phyloP scores from a whole-genome alignment of 306 rosid genomes.

The Sicyos edulis region DNA sequence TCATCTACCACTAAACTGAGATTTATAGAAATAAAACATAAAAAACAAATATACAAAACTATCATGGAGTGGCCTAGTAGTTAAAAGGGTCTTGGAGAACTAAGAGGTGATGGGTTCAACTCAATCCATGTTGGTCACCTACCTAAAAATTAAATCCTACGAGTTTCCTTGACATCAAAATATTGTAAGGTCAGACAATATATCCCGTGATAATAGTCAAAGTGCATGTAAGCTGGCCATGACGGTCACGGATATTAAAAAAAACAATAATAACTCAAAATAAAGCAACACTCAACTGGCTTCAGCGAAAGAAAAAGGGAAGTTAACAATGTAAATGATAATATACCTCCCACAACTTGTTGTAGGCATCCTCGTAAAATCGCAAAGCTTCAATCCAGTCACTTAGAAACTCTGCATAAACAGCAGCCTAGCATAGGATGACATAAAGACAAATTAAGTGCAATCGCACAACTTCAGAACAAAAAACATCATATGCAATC shows the following conservation, averaged over 20 bases:
- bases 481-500: background rate
- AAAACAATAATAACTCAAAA: background rate
- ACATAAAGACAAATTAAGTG: constrained; percentile 35
- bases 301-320: background rate
- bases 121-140: too few relatives aligned
- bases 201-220: too few relatives aligned
- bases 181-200: too few relatives aligned
- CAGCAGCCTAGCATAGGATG: constrained; percentile 72
- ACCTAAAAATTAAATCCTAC: too few relatives aligned
- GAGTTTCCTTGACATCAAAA: too few relatives aligned
- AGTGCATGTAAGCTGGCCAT: too few relatives aligned
- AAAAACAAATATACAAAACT: background rate
- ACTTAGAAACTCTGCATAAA: constrained; percentile 85
- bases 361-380: constrained; percentile 91
- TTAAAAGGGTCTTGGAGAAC: too few relatives aligned
- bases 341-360: constrained; percentile 71
- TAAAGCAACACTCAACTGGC: background rate
- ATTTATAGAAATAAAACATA: too few relatives aligned
- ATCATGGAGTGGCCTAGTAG: too few relatives aligned
- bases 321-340: background rate
- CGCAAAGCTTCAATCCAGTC: constrained; percentile 89
- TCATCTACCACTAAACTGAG: too few relatives aligned
- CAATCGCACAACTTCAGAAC: constrained; percentile 17
- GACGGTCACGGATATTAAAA: too few relatives aligned
- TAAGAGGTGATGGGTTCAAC: too few relatives aligned